These are phyloP conservation scores for Guadua angustifolia DNA, from an alignment of 176 grass and related monocot species.

Conservation along the genomic window DNA sequence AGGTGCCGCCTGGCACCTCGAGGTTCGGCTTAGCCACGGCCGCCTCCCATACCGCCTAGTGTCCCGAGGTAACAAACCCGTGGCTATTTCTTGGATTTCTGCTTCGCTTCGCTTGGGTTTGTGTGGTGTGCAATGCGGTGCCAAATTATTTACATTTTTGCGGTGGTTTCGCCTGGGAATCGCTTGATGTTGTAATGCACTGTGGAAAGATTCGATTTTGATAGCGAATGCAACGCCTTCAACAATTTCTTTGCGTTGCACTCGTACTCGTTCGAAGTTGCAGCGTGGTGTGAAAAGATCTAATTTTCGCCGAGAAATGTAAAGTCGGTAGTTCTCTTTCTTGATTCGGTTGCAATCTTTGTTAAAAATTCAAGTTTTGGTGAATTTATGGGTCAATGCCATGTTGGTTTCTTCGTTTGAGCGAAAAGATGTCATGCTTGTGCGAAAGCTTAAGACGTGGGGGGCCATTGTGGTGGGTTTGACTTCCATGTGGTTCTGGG, in stretches of 20 bases:
- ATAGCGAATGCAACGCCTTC: not conserved
- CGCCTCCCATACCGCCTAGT: slow-evolving; percentile 62
- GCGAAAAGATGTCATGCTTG: slow-evolving; percentile 3
- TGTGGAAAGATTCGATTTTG: slow-evolving; percentile 29
- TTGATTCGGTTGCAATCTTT: slow-evolving; percentile 7
- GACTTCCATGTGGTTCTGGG: slow-evolving; percentile 56
- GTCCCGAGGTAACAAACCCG: slow-evolving; percentile 61
- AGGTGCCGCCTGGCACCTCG: slow-evolving; percentile 66
- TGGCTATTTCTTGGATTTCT: slow-evolving; percentile 5
- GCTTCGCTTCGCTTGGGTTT: not conserved
- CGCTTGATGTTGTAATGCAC: not conserved
- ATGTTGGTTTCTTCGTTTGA: slow-evolving; percentile 25
- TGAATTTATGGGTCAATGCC: not conserved
- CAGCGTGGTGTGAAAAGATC: slow-evolving; percentile 6
- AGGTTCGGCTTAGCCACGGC: slow-evolving; percentile 66
- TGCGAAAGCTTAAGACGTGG: slow-evolving; percentile 4
- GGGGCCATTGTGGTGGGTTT: slow-evolving; percentile 39
- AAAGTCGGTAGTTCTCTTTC: slow-evolving; percentile 8
- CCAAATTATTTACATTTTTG: slow-evolving; percentile 32
- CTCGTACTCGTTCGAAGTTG: not conserved
- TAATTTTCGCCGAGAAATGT: slow-evolving; percentile 17
- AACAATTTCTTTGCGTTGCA: slow-evolving; percentile 20
- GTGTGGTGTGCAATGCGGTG: slow-evolving; percentile 16
- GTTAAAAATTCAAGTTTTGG: slow-evolving; percentile 19
- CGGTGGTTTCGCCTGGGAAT: not conserved